Conservation (phyloP, 2,329 filamentous ascomycete genomes). For the Cercospora sp. region DNA sequence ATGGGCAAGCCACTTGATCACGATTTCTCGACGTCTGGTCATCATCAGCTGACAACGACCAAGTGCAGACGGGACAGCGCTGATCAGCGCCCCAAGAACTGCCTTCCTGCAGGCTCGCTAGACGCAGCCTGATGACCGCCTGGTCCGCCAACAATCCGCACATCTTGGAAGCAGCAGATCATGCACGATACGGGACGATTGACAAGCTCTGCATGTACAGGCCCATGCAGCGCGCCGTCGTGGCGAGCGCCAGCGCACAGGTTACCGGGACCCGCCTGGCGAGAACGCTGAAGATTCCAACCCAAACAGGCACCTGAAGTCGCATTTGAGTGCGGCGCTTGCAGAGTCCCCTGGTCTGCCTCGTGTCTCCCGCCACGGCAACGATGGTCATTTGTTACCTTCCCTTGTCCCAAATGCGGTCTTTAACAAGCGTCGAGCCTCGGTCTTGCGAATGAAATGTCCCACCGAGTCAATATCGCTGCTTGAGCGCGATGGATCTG, state of each 20-base stretch:
- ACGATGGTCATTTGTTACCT: constrained; percentile 6
- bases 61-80: not conserved
- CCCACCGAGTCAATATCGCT: not conserved
- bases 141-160: not conserved
- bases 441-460: constrained; percentile 1
- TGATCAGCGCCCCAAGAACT: not conserved
- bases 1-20: not conserved
- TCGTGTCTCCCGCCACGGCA: constrained; percentile 1
- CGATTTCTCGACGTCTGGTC: not conserved
- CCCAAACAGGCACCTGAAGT: constrained; percentile 3
- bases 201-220: constrained; percentile 1
- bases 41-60: not conserved
- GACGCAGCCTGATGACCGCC: not conserved
- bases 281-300: not conserved
- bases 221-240: constrained; percentile 6
- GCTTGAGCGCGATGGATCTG: not conserved
- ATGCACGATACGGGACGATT: not conserved
- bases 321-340: constrained; percentile 6
- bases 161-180: not conserved
- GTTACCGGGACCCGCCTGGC: not conserved
- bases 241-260: constrained; percentile 9
- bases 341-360: not conserved
- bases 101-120: not conserved
- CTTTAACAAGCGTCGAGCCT: constrained; percentile 5
- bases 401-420: constrained; percentile 7